These are phyloP conservation scores for Plenodomus lindquistii DNA, from an alignment of 2,329 filamentous ascomycete genomes.

Conservation along the genomic window DNA sequence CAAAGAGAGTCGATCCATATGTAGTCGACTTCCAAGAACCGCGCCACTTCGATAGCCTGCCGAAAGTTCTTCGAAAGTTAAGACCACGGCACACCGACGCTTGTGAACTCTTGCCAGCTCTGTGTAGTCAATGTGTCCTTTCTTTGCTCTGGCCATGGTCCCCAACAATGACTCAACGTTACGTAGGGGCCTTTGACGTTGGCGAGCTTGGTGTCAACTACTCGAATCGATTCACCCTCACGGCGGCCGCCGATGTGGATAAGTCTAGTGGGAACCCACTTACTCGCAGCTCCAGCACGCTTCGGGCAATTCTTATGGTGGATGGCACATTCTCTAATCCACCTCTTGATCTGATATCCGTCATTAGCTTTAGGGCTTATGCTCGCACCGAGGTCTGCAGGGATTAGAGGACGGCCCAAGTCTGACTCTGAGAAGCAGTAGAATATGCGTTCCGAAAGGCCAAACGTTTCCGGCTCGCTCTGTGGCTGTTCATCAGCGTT, in stretches of 20 bases:
- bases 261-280: constrained; percentile 3
- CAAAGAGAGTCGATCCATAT: constrained; percentile 28
- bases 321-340: constrained; percentile 7
- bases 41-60: constrained; percentile 23
- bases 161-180: constrained; percentile 29
- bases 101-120: not conserved
- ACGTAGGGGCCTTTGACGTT: constrained; percentile 17
- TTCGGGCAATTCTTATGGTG: constrained; percentile 11
- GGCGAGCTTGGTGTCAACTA: constrained; percentile 9
- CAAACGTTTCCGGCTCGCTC: constrained; percentile 1
- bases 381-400: constrained; percentile 4
- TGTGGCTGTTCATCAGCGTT: not conserved
- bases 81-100: constrained; percentile 4
- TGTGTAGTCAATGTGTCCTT: not conserved
- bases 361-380: constrained; percentile 3
- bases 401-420: not conserved
- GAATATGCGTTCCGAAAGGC: constrained; percentile 6
- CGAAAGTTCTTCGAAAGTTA: constrained; percentile 22
- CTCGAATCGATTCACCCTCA: constrained; percentile 3
- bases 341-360: constrained; percentile 10
- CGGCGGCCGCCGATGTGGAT: constrained; percentile 4
- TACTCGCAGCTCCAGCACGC: constrained; percentile 3
- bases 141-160: not conserved
- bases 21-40: constrained; percentile 22
- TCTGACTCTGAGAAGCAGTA: constrained; percentile 8